Conservation (phyloP, 2,329 filamentous ascomycete species). For the Incumbomyces delicatus region DNA sequence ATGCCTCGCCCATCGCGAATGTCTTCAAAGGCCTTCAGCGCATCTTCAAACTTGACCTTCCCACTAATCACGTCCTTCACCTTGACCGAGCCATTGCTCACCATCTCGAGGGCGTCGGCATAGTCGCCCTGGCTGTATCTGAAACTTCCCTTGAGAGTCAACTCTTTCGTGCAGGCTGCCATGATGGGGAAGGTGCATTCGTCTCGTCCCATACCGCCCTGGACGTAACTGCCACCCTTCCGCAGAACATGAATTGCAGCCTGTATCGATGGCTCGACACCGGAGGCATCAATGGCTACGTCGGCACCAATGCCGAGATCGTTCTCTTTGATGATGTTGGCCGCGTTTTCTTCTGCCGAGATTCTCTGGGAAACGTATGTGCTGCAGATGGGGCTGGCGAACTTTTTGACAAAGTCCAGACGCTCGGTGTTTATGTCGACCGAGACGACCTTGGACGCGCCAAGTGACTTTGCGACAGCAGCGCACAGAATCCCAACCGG, state of each 20-base stretch:
- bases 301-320: conserved; percentile 60
- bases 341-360: conserved; percentile 62
- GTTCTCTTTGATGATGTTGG: conserved; percentile 52
- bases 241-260: conserved; percentile 61
- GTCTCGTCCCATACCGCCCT: conserved; percentile 80
- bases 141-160: conserved; percentile 79
- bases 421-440: conserved; percentile 78
- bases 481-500: conserved; percentile 81
- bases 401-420: conserved; percentile 66
- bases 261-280: conserved; percentile 70
- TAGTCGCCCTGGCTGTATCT: conserved; percentile 85
- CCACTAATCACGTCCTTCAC: conserved; percentile 71
- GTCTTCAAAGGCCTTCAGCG: conserved; percentile 77
- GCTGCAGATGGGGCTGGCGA: conserved; percentile 42
- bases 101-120: conserved; percentile 67
- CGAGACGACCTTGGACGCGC: conserved; percentile 72
- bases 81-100: conserved; percentile 59
- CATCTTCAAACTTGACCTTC: conserved; percentile 68
- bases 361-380: conserved; percentile 53
- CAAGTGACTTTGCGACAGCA: conserved; percentile 73
- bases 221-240: conserved; percentile 66
- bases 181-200: conserved; percentile 90
- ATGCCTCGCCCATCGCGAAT: conserved; percentile 67
- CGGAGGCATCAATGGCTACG: conserved; percentile 69
- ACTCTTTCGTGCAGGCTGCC: conserved; percentile 79